Conservation (phyloP, 495 filamentous ascomycete genomes). For the Astrothelium subdiscretum region DNA sequence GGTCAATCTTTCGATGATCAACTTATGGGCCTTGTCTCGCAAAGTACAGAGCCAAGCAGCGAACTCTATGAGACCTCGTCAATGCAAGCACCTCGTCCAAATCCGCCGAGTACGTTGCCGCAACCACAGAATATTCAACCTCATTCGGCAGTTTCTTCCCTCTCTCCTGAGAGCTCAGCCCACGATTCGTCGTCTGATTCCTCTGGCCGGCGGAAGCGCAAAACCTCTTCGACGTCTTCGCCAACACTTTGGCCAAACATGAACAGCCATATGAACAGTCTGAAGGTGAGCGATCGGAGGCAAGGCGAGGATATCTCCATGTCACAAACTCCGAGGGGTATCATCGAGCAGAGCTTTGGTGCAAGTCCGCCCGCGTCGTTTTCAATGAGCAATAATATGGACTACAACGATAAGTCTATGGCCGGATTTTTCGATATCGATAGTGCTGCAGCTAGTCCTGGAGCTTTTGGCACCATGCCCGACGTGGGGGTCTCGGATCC, state of each 20-base stretch:
- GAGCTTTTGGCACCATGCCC: slow-evolving; percentile 28
- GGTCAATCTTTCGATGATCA: neutral
- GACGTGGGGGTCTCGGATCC: slow-evolving; percentile 4
- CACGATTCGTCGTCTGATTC: slow-evolving; percentile 39
- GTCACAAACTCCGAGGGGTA: neutral
- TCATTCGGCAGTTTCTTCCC: neutral
- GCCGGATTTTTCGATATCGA: slow-evolving; percentile 59
- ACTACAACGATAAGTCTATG: slow-evolving; percentile 51
- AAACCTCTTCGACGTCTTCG: slow-evolving; percentile 29
- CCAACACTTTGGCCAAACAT: slow-evolving; percentile 4
- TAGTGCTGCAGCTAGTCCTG: slow-evolving; percentile 56
- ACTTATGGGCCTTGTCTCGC: neutral
- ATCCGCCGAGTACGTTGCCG: neutral
- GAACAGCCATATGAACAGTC: slow-evolving; percentile 11
- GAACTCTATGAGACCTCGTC: neutral
- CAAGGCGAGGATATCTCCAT: neutral
- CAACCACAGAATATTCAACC: neutral
- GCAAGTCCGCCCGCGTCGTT: slow-evolving; percentile 9
- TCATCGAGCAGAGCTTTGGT: neutral
- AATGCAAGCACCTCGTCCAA: neutral
- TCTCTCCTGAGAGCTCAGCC: slow-evolving; percentile 32
- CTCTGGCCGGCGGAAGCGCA: slow-evolving; percentile 33
- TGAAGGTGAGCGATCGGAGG: neutral
- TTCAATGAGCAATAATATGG: slow-evolving; percentile 29
- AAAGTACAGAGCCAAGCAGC: neutral